Conservation (phyloP, 441 rosid genomes). For the Bruguiera hainesii region DNA sequence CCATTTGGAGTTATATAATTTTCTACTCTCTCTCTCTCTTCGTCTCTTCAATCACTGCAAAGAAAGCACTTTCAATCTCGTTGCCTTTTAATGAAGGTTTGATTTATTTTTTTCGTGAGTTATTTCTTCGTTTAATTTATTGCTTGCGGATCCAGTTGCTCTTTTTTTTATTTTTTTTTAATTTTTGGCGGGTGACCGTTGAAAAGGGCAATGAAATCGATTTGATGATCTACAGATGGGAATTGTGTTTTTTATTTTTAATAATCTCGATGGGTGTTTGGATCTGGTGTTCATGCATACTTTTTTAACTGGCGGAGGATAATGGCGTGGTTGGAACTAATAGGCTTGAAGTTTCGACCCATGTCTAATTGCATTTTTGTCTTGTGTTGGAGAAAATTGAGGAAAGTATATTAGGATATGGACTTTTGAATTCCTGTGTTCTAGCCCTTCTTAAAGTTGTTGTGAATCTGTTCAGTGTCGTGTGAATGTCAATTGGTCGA, state of each 20-base stretch:
- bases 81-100: conserved; percentile 36
- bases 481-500: no score
- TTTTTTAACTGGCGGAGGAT: not conserved
- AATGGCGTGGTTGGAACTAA: not conserved
- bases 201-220: not conserved
- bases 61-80: not conserved
- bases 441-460: not conserved
- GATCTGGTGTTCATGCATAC: conserved; percentile 25
- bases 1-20: not conserved
- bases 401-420: not conserved
- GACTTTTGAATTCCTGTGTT: not conserved
- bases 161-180: not conserved
- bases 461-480: not conserved
- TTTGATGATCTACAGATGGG: not conserved
- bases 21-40: conserved; percentile 3
- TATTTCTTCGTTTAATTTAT: not conserved
- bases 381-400: not conserved
- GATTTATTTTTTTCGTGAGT: conserved; percentile 13
- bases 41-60: not conserved
- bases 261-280: conserved; percentile 16
- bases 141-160: not conserved
- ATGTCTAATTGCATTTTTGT: conserved; percentile 26
- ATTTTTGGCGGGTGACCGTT: not conserved
- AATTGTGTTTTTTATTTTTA: not conserved
- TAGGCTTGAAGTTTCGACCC: not conserved